Conservation (phyloP, 2,329 filamentous ascomycete genomes). For the Hypoxylon sp. region DNA sequence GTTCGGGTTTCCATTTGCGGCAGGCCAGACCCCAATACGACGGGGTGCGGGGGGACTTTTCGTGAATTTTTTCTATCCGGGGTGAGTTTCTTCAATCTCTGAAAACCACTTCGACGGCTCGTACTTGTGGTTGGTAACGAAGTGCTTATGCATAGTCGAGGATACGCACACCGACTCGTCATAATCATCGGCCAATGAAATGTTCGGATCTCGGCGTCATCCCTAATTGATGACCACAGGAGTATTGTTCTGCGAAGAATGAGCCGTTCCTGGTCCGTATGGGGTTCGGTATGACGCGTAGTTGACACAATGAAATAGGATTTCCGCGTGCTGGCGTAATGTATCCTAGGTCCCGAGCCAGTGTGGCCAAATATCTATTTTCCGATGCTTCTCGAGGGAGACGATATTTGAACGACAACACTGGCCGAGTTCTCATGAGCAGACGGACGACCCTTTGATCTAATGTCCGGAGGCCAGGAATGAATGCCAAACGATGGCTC, state of each 20-base stretch:
- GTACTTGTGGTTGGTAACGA: not conserved
- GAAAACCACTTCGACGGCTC: slow-evolving; percentile 11
- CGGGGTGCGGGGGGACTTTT: not conserved
- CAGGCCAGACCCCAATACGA: not conserved
- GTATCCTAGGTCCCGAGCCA: not conserved
- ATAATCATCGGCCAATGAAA: not conserved
- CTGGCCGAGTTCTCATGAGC: slow-evolving; percentile 6
- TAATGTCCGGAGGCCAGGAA: slow-evolving; percentile 27
- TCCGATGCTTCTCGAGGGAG: slow-evolving; percentile 5
- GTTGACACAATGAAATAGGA: too few relatives aligned
- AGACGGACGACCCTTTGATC: not conserved
- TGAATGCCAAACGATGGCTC: slow-evolving; percentile 28
- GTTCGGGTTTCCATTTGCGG: too few relatives aligned
- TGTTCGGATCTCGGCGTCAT: not conserved
- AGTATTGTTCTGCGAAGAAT: not conserved
- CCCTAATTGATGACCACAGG: not conserved
- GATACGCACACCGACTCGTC: slow-evolving; percentile 11
- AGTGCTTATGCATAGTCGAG: slow-evolving; percentile 13
- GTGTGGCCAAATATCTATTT: not conserved
- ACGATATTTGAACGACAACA: slow-evolving; percentile 2
- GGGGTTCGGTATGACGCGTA: not conserved
- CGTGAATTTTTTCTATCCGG: not conserved
- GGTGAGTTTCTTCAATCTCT: not conserved
- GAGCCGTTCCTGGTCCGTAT: not conserved
- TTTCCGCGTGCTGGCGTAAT: not conserved